A percentile compares a stretch with the other conserved stretches of the same genome.
Evolutionary conservation across 140 eudicot species (phyloP).

Genomic region (Ambrosia hybrid): DNA sequence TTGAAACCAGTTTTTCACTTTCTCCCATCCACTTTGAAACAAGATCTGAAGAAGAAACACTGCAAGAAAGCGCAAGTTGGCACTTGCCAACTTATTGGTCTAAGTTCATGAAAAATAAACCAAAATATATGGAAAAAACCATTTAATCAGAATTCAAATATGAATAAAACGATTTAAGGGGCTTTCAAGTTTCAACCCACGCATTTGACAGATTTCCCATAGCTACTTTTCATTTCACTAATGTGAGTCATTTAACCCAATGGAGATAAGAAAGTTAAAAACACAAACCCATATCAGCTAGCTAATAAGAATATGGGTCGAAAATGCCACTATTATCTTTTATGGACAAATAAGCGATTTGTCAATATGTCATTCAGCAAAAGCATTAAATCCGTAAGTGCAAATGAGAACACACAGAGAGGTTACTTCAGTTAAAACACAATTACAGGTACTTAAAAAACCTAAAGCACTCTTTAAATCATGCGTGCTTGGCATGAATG

Average conservation of each 20-base stretch:
- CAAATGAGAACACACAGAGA: not conserved
- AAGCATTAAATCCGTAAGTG: not conserved
- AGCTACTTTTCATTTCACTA: not conserved
- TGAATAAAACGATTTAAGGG: not conserved
- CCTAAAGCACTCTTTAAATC: not conserved
- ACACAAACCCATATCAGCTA: not conserved
- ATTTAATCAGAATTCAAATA: not conserved
- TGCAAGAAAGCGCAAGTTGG: constrained; percentile 71
- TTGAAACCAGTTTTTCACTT: constrained; percentile 96
- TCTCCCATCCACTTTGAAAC: constrained; percentile 99
- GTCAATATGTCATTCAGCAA: not conserved
- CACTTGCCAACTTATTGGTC: constrained; percentile 72
- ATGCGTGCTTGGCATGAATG: not conserved
- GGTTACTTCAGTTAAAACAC: not conserved
- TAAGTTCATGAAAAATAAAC: constrained; percentile 41
- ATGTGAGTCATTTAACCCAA: not conserved
- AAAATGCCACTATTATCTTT: not conserved
- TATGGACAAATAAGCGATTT: not conserved
- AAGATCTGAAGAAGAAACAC: constrained; percentile 94
- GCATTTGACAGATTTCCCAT: not conserved
- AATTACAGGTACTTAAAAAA: not conserved
- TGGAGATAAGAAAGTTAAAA: not conserved
- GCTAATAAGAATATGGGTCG: not conserved
- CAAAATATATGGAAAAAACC: not conserved
- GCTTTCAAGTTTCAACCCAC: constrained; percentile 1